Percentiles rank a stretch among this genome's conserved stretches.
These are phyloP conservation scores for Claviceps spartinae DNA, from an alignment of 2,329 filamentous ascomycete genomes.

Conservation along the genomic window DNA sequence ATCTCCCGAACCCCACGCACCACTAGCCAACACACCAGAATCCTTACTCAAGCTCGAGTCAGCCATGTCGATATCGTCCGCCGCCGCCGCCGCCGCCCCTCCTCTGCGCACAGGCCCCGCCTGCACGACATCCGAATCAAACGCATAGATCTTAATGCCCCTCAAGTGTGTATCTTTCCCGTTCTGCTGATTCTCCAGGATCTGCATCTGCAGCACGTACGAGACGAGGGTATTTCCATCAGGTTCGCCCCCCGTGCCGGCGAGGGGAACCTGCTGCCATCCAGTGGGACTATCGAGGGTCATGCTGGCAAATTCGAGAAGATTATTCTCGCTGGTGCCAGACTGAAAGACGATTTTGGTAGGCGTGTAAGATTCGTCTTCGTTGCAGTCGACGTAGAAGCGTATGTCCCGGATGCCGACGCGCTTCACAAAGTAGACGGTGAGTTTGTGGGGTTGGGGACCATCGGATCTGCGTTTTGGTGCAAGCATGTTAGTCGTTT, in stretches of 20 bases:
- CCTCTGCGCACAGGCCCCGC: conserved; percentile 15
- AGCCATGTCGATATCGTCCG: conserved; percentile 16
- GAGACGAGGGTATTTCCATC: conserved; percentile 67
- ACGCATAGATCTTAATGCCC: conserved; percentile 72
- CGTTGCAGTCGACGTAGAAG: conserved; percentile 80
- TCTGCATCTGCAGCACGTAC: conserved; percentile 79
- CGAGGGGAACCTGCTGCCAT: conserved; percentile 73
- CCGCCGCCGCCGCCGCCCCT: conserved; percentile 9
- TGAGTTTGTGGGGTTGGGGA: conserved; percentile 69
- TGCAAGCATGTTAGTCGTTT: neutral
- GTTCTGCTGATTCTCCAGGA: conserved; percentile 96
- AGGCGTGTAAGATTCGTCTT: conserved; percentile 93
- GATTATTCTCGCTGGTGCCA: conserved; percentile 80
- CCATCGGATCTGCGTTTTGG: conserved; percentile 53
- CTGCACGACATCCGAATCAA: conserved; percentile 35
- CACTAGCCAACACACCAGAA: conserved; percentile 1
- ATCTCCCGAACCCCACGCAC: conserved; percentile 5
- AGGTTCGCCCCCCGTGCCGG: conserved; percentile 39
- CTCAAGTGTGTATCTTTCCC: conserved; percentile 97
- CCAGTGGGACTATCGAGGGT: conserved; percentile 66
- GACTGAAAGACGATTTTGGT: conserved; percentile 83
- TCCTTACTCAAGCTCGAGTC: conserved; percentile 8
- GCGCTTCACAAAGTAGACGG: conserved; percentile 74
- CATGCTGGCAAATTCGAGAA: conserved; percentile 77
- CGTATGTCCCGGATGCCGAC: conserved; percentile 66